Conservation (phyloP, 192 early-diverging fungal genomes). For the Phycomyces blakesleeanus region DNA sequence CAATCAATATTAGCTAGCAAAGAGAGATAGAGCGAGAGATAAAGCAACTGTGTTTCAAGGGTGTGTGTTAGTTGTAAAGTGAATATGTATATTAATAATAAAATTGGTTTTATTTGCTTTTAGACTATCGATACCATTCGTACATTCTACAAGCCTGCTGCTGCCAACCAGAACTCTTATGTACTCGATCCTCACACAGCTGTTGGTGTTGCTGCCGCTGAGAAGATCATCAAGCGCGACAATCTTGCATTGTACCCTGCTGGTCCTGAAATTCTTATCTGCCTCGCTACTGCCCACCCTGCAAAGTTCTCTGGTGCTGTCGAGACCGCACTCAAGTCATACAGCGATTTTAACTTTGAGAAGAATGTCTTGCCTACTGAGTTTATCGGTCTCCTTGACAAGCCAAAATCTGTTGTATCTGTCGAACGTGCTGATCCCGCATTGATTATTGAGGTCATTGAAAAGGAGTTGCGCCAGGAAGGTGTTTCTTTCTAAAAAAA, state of each 20-base stretch:
- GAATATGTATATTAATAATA: background rate
- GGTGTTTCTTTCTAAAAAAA: constrained; percentile 29
- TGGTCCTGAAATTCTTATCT: constrained; percentile 46
- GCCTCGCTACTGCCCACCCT: constrained; percentile 89
- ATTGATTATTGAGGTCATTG: constrained; percentile 51
- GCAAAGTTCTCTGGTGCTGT: constrained; percentile 97
- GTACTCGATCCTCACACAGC: constrained; percentile 96
- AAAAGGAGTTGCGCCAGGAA: constrained; percentile 42
- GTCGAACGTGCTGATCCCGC: constrained; percentile 48
- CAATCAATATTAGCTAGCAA: too few relatives aligned
- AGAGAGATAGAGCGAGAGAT: constrained; percentile 5
- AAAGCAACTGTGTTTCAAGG: background rate
- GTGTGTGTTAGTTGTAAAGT: background rate
- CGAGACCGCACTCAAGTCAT: constrained; percentile 60
- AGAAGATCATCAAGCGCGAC: constrained; percentile 37
- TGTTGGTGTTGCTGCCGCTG: constrained; percentile 86
- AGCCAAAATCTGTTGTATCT: constrained; percentile 56
- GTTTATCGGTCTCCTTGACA: constrained; percentile 68
- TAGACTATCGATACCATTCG: constrained; percentile 75
- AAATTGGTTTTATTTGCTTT: background rate
- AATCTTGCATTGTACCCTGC: constrained; percentile 9
- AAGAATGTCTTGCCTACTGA: constrained; percentile 61
- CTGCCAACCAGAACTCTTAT: constrained; percentile 50
- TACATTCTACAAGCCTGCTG: constrained; percentile 55
- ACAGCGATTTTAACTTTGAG: constrained; percentile 46